Conservation (phyloP, 2,329 filamentous ascomycete species). For the Fusarium zealandicum region DNA sequence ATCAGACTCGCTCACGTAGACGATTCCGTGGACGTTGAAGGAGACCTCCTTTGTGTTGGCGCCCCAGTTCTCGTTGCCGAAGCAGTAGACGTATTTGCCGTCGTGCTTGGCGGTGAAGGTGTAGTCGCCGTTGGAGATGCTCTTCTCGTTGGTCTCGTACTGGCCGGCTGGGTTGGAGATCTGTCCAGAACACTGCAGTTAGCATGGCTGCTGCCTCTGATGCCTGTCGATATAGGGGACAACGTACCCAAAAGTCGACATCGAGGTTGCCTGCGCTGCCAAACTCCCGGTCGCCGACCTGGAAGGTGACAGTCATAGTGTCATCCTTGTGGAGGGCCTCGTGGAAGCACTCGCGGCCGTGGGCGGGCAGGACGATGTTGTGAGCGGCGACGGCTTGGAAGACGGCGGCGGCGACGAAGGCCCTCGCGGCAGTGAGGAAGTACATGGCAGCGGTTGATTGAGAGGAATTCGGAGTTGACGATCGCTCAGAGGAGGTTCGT, state of each 20-base stretch:
- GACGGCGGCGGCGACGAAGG: slow-evolving; percentile 51
- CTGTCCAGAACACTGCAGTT: slow-evolving; percentile 47
- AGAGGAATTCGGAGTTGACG: not conserved
- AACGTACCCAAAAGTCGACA: slow-evolving; percentile 94
- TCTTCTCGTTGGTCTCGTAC: slow-evolving; percentile 81
- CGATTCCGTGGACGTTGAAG: slow-evolving; percentile 98
- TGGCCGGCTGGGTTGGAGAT: slow-evolving; percentile 80
- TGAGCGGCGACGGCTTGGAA: slow-evolving; percentile 75
- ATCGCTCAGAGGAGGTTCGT: slow-evolving; percentile 2
- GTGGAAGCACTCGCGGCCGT: slow-evolving; percentile 97
- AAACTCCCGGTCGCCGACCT: slow-evolving; percentile 96
- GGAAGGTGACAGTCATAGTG: slow-evolving; percentile 98
- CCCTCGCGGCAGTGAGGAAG: slow-evolving; percentile 50
- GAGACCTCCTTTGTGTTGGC: slow-evolving; percentile 97
- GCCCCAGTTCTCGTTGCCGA: slow-evolving; percentile 98
- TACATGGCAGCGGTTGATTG: slow-evolving; percentile 35
- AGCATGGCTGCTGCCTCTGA: slow-evolving; percentile 11
- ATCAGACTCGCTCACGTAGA: slow-evolving; percentile 92
- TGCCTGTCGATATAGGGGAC: not conserved
- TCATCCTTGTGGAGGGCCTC: slow-evolving; percentile 92
- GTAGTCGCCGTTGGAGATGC: slow-evolving; percentile 89
- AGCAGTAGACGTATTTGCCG: slow-evolving; percentile 95
- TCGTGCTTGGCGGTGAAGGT: slow-evolving; percentile 86
- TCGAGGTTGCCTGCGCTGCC: slow-evolving; percentile 93
- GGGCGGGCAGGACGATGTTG: slow-evolving; percentile 93